These are phyloP conservation scores for Petunia secreta DNA, from an alignment of 257 asterid genomes.

Conservation along the genomic window DNA sequence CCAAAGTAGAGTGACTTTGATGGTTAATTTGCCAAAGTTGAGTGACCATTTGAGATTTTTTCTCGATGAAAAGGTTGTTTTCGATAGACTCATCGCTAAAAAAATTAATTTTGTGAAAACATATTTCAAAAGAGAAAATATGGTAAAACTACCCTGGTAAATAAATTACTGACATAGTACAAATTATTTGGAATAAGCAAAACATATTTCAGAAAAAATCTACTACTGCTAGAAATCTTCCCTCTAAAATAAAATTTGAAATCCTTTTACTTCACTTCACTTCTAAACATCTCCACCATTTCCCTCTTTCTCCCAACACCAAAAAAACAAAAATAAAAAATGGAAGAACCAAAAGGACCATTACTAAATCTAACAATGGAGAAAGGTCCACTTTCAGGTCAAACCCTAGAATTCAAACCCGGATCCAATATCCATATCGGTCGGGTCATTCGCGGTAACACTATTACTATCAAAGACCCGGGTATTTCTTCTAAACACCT, in stretches of 20 bases:
- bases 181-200: too few relatives aligned
- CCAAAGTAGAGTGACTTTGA: too few relatives aligned
- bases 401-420: slow-evolving; percentile 41
- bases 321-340: neutral
- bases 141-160: too few relatives aligned
- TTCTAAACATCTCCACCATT: neutral
- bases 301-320: neutral
- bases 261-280: neutral
- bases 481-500: slow-evolving; percentile 84
- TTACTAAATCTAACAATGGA: slow-evolving; percentile 51
- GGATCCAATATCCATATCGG: slow-evolving; percentile 56
- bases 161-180: too few relatives aligned
- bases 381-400: slow-evolving; percentile 72
- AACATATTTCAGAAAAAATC: too few relatives aligned
- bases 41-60: too few relatives aligned
- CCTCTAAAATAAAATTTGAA: slow-evolving; percentile 14
- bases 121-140: too few relatives aligned
- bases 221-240: neutral
- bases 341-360: slow-evolving; percentile 38
- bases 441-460: slow-evolving; percentile 71
- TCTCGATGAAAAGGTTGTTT: too few relatives aligned
- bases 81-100: too few relatives aligned
- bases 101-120: too few relatives aligned
- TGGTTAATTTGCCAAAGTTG: too few relatives aligned
- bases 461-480: slow-evolving; percentile 59